Percentiles rank a stretch among this genome's conserved stretches.
Conservation (phyloP, 163 green algal genomes). For the Scenedesmus sp. region DNA sequence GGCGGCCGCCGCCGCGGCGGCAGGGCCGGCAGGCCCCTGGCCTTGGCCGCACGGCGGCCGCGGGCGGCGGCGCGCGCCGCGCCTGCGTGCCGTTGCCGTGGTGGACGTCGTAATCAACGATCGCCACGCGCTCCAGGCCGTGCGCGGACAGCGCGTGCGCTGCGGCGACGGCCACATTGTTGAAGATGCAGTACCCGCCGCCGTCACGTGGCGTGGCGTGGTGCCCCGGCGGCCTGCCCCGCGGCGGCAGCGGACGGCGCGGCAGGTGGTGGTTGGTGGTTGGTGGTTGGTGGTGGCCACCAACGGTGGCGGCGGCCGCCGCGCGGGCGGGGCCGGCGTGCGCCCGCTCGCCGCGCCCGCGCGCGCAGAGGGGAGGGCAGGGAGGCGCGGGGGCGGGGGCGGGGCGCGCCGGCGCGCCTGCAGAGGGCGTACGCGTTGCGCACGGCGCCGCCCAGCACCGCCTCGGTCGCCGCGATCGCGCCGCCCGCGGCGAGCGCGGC, state of each 20-base stretch:
- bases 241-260: neutral
- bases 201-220: slow-evolving; percentile 33
- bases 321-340: no score
- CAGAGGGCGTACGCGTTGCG: slow-evolving; percentile 30
- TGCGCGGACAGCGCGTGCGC: slow-evolving; percentile 48
- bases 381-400: no score
- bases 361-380: no score
- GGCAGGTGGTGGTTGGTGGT: neutral
- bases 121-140: slow-evolving; percentile 60
- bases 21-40: no score
- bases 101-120: slow-evolving; percentile 78
- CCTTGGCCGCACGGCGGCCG: neutral
- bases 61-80: neutral
- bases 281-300: no score
- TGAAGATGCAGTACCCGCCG: slow-evolving; percentile 75
- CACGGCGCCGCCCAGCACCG: slow-evolving; percentile 32
- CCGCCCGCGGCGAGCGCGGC: slow-evolving; percentile 47
- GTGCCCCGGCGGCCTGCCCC: slow-evolving; percentile 38
- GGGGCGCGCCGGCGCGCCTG: no score
- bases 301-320: no score
- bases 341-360: neutral
- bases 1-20: no score
- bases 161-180: slow-evolving; percentile 73
- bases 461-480: slow-evolving; percentile 30
- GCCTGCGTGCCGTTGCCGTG: slow-evolving; percentile 46